Evolutionary conservation across 2,329 filamentous ascomycete species (phyloP).

Genomic region (Fusarium camptoceras): DNA sequence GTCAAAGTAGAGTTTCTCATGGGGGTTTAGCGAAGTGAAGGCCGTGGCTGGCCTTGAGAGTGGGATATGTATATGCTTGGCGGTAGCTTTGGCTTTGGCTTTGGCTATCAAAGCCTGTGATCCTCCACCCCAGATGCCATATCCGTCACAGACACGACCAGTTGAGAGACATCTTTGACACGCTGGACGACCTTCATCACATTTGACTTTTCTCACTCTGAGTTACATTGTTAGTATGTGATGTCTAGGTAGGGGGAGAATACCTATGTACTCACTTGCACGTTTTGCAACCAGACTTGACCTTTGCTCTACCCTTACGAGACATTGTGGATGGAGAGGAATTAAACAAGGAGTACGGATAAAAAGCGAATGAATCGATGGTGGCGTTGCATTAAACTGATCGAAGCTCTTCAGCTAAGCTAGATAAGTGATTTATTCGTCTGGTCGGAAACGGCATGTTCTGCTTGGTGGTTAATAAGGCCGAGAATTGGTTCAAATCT

Average conservation of each 20-base stretch:
- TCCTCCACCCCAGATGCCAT: conserved; percentile 40
- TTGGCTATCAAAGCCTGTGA: conserved; percentile 10
- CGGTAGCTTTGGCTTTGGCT: background rate
- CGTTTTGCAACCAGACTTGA: conserved; percentile 38
- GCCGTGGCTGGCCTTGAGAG: conserved; percentile 14
- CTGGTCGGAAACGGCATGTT: conserved; percentile 35
- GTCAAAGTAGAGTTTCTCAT: conserved; percentile 36
- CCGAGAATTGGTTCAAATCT: background rate
- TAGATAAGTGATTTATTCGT: conserved; percentile 20
- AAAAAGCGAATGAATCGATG: background rate
- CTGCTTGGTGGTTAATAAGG: conserved; percentile 38
- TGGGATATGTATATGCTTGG: background rate
- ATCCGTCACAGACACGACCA: conserved; percentile 36
- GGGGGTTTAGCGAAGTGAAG: conserved; percentile 1
- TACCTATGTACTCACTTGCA: conserved; percentile 38
- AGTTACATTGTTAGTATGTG: background rate
- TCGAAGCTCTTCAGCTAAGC: background rate
- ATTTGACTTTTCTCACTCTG: conserved; percentile 38
- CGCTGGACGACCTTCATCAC: conserved; percentile 34
- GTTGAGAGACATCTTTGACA: conserved; percentile 35
- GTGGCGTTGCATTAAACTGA: background rate
- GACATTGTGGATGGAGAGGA: background rate
- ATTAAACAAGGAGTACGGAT: background rate
- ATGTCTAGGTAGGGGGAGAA: background rate
- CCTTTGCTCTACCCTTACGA: conserved; percentile 32